Evolutionary conservation across 208 protist species (phyloP).

Genomic region (Tetramitus jugosus): DNA sequence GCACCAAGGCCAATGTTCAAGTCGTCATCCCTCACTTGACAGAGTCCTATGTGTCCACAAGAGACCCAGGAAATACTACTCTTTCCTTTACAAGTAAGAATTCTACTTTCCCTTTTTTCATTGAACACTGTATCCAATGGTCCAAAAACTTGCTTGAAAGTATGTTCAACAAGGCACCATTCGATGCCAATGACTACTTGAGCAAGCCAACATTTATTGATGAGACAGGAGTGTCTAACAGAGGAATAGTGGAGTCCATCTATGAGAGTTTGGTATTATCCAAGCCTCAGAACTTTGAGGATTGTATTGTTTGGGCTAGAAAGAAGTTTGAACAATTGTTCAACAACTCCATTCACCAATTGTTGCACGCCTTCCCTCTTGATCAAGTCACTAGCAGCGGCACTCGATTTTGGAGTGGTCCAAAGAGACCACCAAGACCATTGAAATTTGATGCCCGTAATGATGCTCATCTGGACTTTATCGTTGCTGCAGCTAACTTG

Average conservation of each 20-base stretch:
- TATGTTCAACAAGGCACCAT: conserved; percentile 58
- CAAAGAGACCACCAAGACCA: conserved; percentile 69
- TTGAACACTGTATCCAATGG: conserved; percentile 97
- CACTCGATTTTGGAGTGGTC: conserved; percentile 76
- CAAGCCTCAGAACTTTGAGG: conserved; percentile 65
- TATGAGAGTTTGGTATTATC: conserved; percentile 28
- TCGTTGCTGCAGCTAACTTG: conserved; percentile 64
- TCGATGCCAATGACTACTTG: conserved; percentile 74
- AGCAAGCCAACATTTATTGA: conserved; percentile 77
- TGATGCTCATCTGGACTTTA: conserved; percentile 57
- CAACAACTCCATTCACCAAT: conserved; percentile 83
- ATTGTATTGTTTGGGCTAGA: conserved; percentile 89
- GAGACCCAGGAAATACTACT: conserved; percentile 93
- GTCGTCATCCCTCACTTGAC: conserved; percentile 92
- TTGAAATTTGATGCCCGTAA: conserved; percentile 52
- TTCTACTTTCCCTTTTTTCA: conserved; percentile 98
- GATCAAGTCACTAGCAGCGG: conserved; percentile 84
- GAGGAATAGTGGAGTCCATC: conserved; percentile 56
- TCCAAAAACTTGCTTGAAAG: conserved; percentile 75
- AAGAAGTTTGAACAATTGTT: conserved; percentile 89
- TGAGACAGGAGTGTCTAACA: conserved; percentile 76
- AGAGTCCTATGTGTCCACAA: conserved; percentile 92
- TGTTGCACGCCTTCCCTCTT: conserved; percentile 93
- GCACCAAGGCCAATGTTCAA: conserved; percentile 96
- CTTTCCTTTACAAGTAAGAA: conserved; percentile 99